Conservation (phyloP, 177 flowering plant species). For the Tripterygium wilfordii region DNA sequence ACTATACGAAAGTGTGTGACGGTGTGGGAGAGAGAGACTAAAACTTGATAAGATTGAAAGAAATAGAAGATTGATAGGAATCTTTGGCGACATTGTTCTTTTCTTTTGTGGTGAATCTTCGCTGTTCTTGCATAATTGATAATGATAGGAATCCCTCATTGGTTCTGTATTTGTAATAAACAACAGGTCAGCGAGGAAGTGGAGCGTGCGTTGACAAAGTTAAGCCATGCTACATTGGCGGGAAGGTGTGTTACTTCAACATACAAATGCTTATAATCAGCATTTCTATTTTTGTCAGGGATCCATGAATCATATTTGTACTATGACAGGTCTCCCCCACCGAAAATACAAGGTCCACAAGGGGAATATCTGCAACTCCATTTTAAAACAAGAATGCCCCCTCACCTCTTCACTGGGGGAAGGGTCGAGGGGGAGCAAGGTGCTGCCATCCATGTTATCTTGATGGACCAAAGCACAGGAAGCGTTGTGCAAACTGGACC, state of each 20-base stretch:
- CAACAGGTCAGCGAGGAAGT: constrained; percentile 71
- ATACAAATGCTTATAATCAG: no score
- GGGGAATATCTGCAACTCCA: constrained; percentile 31
- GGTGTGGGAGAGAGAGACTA: no score
- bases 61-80: neutral
- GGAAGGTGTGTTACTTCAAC: constrained; percentile 39
- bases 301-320: constrained; percentile 1
- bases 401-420: constrained; percentile 48
- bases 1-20: no score
- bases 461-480: constrained; percentile 34
- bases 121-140: no score
- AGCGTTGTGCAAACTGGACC: constrained; percentile 31
- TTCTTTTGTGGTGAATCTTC: no score
- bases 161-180: constrained; percentile 1
- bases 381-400: constrained; percentile 46
- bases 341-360: constrained; percentile 28
- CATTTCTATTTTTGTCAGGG: neutral
- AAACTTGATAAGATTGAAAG: no score
- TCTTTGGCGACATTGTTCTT: neutral
- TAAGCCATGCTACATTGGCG: constrained; percentile 33
- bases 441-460: constrained; percentile 37
- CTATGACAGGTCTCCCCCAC: constrained; percentile 28
- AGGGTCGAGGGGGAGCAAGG: constrained; percentile 58
- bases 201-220: constrained; percentile 51
- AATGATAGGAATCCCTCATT: neutral